Evolutionary conservation across 2,329 filamentous ascomycete genomes (phyloP), one percentile per base, ranked within the genome.

Genomic region (Diaporthe vexans): DNA sequence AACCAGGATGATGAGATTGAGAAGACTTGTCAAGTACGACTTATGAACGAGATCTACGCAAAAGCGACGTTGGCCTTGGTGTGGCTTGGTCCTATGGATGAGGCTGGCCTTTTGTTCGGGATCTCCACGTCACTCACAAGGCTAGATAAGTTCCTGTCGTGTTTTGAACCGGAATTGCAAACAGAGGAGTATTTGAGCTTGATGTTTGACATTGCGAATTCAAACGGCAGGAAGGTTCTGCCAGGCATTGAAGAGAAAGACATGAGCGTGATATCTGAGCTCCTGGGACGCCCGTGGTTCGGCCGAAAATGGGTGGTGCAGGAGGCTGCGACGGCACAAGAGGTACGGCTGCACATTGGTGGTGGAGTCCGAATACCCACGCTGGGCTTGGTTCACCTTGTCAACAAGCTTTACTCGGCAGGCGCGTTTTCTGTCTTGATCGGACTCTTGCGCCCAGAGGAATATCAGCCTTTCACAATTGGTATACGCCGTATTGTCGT

Each of bases 401-500:
- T 10, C 46, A 3, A 2, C 6, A 48, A 48, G 46, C 21, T 48
- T 21, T 6, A 48, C 8, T 21, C 9, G 10, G 7, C 21, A 8
- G 46, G 46, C 19, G 19, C 21, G 46, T 4, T n/a, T n/a, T 17
- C 46, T 48, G 17, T 48, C 46, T 5, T 48, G 17, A n/a, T 9
- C 46, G 7, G 2, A n/a, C 5, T 1, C 1, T 2, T 7, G 3
- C 6, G 46, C 46, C 8, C 21, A n/a, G 46, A n/a, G 13, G 19
- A 48, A 21, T 9, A 1, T 9, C 1, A 10, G 7, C 1, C 46
- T n/a, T 21, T 48, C 46, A 2, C 19, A 48, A 0, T 10, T 4
- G 46, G 46, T 1, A 0, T 10, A 3, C 9, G 3, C 19, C 13
- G 10, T 1, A 48, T 48, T n/a, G 0, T n/a, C 19, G 21, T n/a